phyloP scores from a whole-genome alignment of 805 yeast species.

The Candida chilensis region DNA sequence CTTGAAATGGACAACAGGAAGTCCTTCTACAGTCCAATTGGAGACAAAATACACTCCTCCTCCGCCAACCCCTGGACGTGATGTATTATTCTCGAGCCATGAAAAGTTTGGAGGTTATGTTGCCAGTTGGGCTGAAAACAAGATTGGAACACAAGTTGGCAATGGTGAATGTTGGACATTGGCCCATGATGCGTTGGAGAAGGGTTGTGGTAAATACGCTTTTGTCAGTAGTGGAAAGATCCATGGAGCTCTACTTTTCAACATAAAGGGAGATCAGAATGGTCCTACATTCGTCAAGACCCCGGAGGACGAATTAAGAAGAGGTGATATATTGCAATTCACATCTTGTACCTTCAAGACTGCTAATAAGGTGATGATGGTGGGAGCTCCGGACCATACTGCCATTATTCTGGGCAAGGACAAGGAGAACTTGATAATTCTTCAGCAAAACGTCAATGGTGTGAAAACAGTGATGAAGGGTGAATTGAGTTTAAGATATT shows the following conservation, averaged over 20 bases:
- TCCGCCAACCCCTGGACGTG: conserved; percentile 25
- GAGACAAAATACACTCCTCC: conserved; percentile 28
- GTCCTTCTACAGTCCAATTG: conserved; percentile 14
- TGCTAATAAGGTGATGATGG: conserved; percentile 19
- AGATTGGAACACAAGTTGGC: conserved; percentile 37
- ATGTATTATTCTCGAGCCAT: conserved; percentile 20
- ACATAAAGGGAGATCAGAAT: conserved; percentile 7
- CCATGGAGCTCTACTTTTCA: conserved; percentile 32
- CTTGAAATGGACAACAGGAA: conserved; percentile 26
- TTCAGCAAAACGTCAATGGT: conserved; percentile 43
- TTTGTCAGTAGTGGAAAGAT: conserved; percentile 36
- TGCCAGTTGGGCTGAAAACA: conserved; percentile 45
- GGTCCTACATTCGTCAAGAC: conserved; percentile 7
- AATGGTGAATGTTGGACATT: conserved; percentile 57
- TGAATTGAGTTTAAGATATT: conserved; percentile 21
- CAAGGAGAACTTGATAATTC: conserved; percentile 16
- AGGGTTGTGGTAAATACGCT: conserved; percentile 51
- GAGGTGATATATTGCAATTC: conserved; percentile 52
- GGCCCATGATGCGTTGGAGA: conserved; percentile 42
- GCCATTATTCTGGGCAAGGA: conserved; percentile 21
- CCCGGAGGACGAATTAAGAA: conserved; percentile 29
- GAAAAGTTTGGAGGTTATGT: conserved; percentile 39
- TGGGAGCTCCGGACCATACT: conserved; percentile 50
- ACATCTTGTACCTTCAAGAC: conserved; percentile 27
- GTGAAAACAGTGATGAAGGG: conserved; percentile 28